Evolutionary conservation across 345 rosid species (phyloP).

Genomic region (Gossypium raimondii): DNA sequence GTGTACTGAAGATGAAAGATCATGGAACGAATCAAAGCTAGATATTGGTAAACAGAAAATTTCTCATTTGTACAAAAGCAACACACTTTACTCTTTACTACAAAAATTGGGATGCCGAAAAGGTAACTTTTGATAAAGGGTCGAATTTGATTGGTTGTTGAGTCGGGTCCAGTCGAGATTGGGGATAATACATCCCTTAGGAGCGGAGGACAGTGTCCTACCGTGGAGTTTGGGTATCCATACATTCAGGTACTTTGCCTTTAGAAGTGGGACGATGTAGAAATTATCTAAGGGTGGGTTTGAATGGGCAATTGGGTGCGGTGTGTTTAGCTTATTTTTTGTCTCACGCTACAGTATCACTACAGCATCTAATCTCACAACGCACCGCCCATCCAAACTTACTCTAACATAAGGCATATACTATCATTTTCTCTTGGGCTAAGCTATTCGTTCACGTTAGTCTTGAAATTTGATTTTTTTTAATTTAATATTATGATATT

Average conservation of each 20-base stretch:
- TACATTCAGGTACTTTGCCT: constrained; percentile 15
- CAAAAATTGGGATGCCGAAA: too few relatives aligned
- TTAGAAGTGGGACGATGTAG: neutral
- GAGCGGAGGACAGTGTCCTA: constrained; percentile 28
- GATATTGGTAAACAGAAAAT: neutral
- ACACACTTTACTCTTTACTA: too few relatives aligned
- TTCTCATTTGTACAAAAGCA: too few relatives aligned
- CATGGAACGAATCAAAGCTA: neutral
- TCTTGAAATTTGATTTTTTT: too few relatives aligned
- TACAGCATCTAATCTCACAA: too few relatives aligned
- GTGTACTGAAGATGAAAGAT: neutral
- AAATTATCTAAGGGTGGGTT: neutral
- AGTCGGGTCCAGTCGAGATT: neutral
- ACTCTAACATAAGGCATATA: neutral
- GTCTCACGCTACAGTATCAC: too few relatives aligned
- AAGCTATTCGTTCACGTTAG: too few relatives aligned
- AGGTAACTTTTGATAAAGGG: neutral
- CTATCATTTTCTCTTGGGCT: neutral
- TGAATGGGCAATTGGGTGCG: too few relatives aligned
- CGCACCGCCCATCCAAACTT: too few relatives aligned
- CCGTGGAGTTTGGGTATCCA: constrained; percentile 30
- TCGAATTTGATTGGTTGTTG: neutral
- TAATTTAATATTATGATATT: too few relatives aligned
- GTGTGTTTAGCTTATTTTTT: too few relatives aligned
- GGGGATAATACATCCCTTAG: constrained; percentile 8